Base-by-base conservation (phyloP, 1,139 yeast species). In the Geotrichum citri-aurantii region DNA sequence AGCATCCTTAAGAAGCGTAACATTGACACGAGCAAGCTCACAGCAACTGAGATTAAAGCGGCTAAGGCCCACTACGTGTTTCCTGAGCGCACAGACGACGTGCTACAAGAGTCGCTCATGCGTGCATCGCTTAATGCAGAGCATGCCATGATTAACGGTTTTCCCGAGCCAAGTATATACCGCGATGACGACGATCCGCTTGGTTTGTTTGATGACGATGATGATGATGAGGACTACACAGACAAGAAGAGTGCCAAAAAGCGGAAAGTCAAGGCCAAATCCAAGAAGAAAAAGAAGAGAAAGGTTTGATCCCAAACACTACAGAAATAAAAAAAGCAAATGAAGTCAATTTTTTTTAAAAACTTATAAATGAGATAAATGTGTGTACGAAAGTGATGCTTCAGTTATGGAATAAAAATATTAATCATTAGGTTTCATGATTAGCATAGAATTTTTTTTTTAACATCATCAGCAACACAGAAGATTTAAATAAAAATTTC, bases 261-360 rank as follows among this genome's bases (percentile, higher is more conserved):
- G 44, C 50, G 27, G 19, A 52, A 48, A 19, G 31, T 54, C 71
- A 44, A 72, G 73, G 54, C 69, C 53, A 78, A 79, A 67, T 75
- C 73, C 61, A 80, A 77, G 71, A 86, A 86, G 80, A 88, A 87
- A 81, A 90, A 89, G 79, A 88, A 90, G 69, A 83, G 96, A 46
- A 46, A 46, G 44, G 21, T 37, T 7, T 37, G 21, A 37, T 31
- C 8, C 3, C 19, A 19, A 37, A 8, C 7, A 31, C 37, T 2
- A 10, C 44, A n/a, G n/a, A 2, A 37, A 37, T 37, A 37, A n/a
- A 17, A 6, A 14, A n/a, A n/a, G 19, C 44, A 37, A n/a, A 37
- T 17, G 17, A n/a, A 37, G 14, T n/a, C 44, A 14, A 2, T n/a
- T n/a, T 37, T 37, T 1, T 37, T 14, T 37, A 14, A 17, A n/a